Evolutionary conservation across 352 stramenopile species (phyloP).

Genomic region (Phytophthora cajani): DNA sequence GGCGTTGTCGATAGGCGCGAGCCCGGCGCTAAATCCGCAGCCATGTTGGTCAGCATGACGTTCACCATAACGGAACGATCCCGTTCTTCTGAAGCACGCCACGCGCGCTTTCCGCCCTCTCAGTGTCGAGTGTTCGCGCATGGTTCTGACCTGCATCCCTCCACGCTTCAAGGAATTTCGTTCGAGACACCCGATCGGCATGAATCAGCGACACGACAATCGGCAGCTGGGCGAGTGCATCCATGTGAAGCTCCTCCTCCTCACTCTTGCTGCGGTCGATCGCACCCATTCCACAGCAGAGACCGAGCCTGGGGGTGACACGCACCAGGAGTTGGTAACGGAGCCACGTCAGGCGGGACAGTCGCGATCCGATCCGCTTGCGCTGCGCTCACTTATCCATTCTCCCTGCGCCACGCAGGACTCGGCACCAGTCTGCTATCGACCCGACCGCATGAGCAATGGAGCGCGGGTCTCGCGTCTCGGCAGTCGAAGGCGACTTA

Average conservation of each 20-base stretch:
- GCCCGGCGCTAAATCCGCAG: slow-evolving; percentile 8
- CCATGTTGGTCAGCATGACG: slow-evolving; percentile 12
- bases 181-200: slow-evolving; percentile 17
- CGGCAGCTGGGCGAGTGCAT: slow-evolving; percentile 18
- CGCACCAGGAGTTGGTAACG: slow-evolving; percentile 13
- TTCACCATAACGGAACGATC: not conserved
- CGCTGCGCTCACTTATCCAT: slow-evolving; percentile 14
- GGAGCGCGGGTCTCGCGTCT: slow-evolving; percentile 20
- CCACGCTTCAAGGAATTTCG: slow-evolving; percentile 28
- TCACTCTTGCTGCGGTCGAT: too few species aligned
- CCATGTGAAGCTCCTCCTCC: slow-evolving; percentile 7
- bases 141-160: not conserved
- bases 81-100: slow-evolving; percentile 7
- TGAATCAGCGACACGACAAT: slow-evolving; percentile 1
- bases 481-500: slow-evolving; percentile 21
- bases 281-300: slow-evolving; percentile 12
- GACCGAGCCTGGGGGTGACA: slow-evolving; percentile 18
- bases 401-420: slow-evolving; percentile 7
- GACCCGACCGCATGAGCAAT: slow-evolving; percentile 24
- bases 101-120: slow-evolving; percentile 8
- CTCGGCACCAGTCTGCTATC: not conserved
- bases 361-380: slow-evolving; percentile 1
- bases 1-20: not conserved
- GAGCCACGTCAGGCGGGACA: slow-evolving; percentile 3
- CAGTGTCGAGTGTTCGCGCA: slow-evolving; percentile 20